phyloP scores from a whole-genome alignment of 1,284 basidiomycete genomes.

The Cryptococcus sp. region DNA sequence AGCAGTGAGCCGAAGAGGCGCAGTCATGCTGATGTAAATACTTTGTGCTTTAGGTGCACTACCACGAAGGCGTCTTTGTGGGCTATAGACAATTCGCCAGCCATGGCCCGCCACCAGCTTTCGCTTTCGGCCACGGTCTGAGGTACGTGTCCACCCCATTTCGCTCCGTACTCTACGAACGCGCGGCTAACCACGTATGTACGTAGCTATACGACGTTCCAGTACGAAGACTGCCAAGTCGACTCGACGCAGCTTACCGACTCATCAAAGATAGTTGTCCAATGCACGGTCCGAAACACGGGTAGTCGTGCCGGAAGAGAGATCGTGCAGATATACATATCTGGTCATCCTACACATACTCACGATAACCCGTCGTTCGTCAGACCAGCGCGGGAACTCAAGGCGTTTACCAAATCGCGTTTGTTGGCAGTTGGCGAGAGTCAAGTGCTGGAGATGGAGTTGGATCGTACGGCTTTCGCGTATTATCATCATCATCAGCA shows the following conservation, averaged over 20 bases:
- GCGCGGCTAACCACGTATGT: neutral
- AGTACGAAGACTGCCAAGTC: neutral
- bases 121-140: slow-evolving; percentile 58
- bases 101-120: slow-evolving; percentile 56
- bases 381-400: slow-evolving; percentile 23
- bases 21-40: neutral
- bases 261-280: neutral
- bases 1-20: neutral
- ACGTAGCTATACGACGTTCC: too few relatives aligned
- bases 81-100: slow-evolving; percentile 40
- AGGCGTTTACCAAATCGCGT: slow-evolving; percentile 22
- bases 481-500: slow-evolving; percentile 2
- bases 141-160: slow-evolving; percentile 3
- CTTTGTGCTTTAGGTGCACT: slow-evolving; percentile 5
- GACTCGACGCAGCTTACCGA: neutral
- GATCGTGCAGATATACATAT: slow-evolving; percentile 29
- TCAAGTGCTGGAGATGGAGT: slow-evolving; percentile 8
- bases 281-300: slow-evolving; percentile 23
- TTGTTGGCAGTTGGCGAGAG: slow-evolving; percentile 15
- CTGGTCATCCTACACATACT: neutral
- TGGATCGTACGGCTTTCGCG: slow-evolving; percentile 15
- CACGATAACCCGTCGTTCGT: neutral
- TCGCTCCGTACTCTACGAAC: neutral
- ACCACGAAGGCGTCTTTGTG: slow-evolving; percentile 20
- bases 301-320: slow-evolving; percentile 23